These are phyloP conservation scores for Boletus huronensis DNA, from an alignment of 768 basidiomycete species.

Conservation along the genomic window DNA sequence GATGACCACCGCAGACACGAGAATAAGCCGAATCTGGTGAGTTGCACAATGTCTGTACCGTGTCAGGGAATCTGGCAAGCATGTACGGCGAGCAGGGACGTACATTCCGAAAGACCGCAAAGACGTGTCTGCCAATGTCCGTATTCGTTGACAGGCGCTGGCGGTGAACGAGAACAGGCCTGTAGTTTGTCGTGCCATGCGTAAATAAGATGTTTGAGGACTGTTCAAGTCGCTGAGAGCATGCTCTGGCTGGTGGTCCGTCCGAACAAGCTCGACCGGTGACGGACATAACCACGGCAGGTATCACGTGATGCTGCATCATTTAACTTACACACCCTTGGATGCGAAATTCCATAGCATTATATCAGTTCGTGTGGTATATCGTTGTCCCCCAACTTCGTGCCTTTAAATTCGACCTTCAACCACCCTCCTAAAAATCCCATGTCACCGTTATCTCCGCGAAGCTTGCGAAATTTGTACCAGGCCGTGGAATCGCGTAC, in stretches of 20 bases:
- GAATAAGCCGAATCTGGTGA: slow-evolving; percentile 85
- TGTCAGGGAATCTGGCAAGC: slow-evolving; percentile 1
- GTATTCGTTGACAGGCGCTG: slow-evolving; percentile 32
- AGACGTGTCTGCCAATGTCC: slow-evolving; percentile 43
- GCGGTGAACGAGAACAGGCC: slow-evolving; percentile 17
- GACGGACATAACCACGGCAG: neutral
- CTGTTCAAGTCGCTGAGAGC: slow-evolving; percentile 12
- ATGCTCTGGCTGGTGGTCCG: slow-evolving; percentile 9
- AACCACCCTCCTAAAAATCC: neutral
- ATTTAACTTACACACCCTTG: neutral
- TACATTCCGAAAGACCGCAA: slow-evolving; percentile 80
- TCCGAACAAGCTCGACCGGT: neutral
- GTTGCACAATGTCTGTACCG: slow-evolving; percentile 75
- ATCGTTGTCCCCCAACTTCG: slow-evolving; percentile 1
- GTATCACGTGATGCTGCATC: slow-evolving; percentile 22
- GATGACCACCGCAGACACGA: slow-evolving; percentile 84
- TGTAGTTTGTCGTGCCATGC: slow-evolving; percentile 23
- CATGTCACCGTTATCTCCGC: slow-evolving; percentile 19
- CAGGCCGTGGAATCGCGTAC: slow-evolving; percentile 40
- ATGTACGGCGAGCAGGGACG: slow-evolving; percentile 31
- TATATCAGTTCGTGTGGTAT: slow-evolving; percentile 21
- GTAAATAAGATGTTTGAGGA: slow-evolving; percentile 6
- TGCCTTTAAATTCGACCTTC: neutral
- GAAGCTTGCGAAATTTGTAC: slow-evolving; percentile 38
- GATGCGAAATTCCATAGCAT: slow-evolving; percentile 4